Base-by-base conservation (phyloP, 306 rosid genomes). In the Vicia villosa region DNA sequence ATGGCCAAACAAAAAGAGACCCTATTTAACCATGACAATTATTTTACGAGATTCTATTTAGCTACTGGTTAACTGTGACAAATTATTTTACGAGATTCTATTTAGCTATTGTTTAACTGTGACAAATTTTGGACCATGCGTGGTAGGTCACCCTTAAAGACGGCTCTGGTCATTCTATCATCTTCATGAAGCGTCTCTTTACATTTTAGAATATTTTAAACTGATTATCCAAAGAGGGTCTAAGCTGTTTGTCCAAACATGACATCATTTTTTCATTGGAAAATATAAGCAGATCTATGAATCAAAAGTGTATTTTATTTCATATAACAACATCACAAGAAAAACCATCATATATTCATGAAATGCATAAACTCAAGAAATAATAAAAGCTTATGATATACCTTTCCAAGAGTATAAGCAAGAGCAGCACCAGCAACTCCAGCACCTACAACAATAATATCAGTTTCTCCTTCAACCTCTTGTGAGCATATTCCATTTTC, bases 381-480 rank as follows among this genome's bases (percentile, higher is more conserved):
- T 3, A 46, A 37, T 68, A 5, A 26, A 16, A 28, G 38, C 38
- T 34, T 51, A 51, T 20, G 4, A 16, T 5, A 3, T 78, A 92
- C 98, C 96, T 87, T 92, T 75, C 82, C 85, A 41, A 82, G 85
- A 10, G 86, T 78, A 57, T 59, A 78, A 60, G 86, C 83, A 74
- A 82, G 86, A 16, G 86, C 83, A 11, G 86, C 70, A 69, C 86
- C 86, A 51, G 83, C 86, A 78, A 82, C 86, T 0, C 86, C 86
- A 65, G 86, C 86, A 69, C 86, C 86, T 11, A 82, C 85, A 74
- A 82, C 58, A 71, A 82, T 74, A 37, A 82, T 59, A 4, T 82
- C 85, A 0, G 52, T 12, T 21, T 34, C 55, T 67, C 37, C 75
- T 68, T 6, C 41, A 72, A 8, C 58, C 20, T 78, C 83, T 10